A percentile compares a stretch with the other conserved stretches of the same genome.
Evolutionary conservation across 345 rosid genomes (phyloP).

Genomic region (Sisymbrium altissimum): DNA sequence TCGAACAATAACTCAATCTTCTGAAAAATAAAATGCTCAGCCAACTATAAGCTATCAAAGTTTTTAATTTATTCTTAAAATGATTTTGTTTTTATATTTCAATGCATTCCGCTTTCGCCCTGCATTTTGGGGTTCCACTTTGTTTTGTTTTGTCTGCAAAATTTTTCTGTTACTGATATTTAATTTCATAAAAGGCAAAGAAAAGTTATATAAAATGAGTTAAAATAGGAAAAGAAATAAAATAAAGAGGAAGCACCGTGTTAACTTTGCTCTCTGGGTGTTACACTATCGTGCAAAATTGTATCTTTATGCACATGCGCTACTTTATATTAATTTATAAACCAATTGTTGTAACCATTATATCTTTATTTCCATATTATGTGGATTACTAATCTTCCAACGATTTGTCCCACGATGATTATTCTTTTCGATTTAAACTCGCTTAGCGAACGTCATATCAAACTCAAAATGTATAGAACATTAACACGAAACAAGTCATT

Average conservation of each 20-base stretch:
- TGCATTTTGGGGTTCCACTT: slow-evolving; percentile 38
- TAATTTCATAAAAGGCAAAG: slow-evolving; percentile 22
- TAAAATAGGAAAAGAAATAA: background rate
- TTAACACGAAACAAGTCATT: background rate
- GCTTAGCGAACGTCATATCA: background rate
- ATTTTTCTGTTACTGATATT: slow-evolving; percentile 12
- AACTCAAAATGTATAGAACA: background rate
- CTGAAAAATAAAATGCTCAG: background rate
- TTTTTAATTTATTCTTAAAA: background rate
- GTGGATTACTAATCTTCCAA: slow-evolving; percentile 18
- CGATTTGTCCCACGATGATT: slow-evolving; percentile 19
- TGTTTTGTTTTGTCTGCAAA: slow-evolving; percentile 28
- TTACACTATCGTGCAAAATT: slow-evolving; percentile 34
- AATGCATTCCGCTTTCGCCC: slow-evolving; percentile 23
- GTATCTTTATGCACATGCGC: slow-evolving; percentile 36
- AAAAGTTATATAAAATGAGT: background rate
- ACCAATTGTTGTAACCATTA: slow-evolving; percentile 3
- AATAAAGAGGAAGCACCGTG: slow-evolving; percentile 28
- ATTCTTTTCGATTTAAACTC: slow-evolving; percentile 7
- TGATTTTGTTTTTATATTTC: background rate
- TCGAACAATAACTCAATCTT: background rate
- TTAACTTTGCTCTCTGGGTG: slow-evolving; percentile 34
- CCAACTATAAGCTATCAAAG: background rate
- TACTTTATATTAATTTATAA: slow-evolving; percentile 26
- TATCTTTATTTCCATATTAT: slow-evolving; percentile 29